Evolutionary conservation across 106 monocot species (phyloP).

Genomic region (Chionographis japonica): DNA sequence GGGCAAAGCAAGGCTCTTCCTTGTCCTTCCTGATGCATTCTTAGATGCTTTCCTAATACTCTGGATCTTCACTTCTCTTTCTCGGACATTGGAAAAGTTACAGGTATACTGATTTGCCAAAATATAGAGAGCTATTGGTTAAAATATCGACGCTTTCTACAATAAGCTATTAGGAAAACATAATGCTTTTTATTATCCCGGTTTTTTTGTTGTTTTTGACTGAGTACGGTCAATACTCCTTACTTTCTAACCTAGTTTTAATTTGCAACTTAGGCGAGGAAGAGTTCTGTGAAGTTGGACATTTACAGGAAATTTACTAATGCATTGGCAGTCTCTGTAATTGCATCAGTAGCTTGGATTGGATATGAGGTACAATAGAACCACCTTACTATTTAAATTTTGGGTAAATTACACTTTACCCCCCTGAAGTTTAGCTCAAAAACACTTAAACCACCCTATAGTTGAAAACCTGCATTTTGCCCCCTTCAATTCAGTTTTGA

Average conservation of each 20-base stretch:
- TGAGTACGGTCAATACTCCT: background rate
- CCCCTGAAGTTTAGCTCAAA: too few species aligned
- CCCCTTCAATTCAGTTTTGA: too few species aligned
- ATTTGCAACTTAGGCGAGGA: constrained; percentile 45
- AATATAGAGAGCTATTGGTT: background rate
- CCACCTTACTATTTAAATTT: background rate
- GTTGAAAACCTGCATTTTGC: too few species aligned
- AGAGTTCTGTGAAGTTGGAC: constrained; percentile 79
- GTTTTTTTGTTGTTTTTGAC: background rate
- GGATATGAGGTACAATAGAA: constrained; percentile 78
- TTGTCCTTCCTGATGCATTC: constrained; percentile 92
- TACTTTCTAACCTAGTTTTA: constrained; percentile 6
- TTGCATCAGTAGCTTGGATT: constrained; percentile 95
- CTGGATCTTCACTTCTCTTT: constrained; percentile 97
- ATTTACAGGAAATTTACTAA: constrained; percentile 97
- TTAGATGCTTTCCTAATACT: constrained; percentile 88
- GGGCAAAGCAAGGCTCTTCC: constrained; percentile 80
- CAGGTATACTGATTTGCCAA: constrained; percentile 42
- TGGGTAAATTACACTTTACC: too few species aligned
- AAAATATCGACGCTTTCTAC: background rate
- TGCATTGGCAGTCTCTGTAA: constrained; percentile 78
- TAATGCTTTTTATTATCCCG: background rate
- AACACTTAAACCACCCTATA: too few species aligned
- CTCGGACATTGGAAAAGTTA: constrained; percentile 76
- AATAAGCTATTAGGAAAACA: background rate